A percentile compares a stretch with the other conserved stretches of the same genome.
phyloP scores from a whole-genome alignment of 768 basidiomycete species.

The Phlebiopsis gigantea region DNA sequence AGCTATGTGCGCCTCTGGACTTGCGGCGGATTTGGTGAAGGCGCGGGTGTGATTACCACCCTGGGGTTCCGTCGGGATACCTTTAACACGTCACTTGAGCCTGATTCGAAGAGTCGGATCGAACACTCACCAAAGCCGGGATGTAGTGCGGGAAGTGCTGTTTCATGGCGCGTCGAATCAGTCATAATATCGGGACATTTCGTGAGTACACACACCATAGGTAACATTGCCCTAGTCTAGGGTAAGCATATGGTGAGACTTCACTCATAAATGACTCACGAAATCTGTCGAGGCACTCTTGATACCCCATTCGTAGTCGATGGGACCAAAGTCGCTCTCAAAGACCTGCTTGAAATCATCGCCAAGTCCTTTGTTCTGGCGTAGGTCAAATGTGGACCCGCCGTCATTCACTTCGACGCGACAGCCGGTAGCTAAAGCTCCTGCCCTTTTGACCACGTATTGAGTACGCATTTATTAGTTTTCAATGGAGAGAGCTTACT shows the following conservation, averaged over 20 bases:
- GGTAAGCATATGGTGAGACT: background rate
- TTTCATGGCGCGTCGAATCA: background rate
- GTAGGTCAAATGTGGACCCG: constrained; percentile 45
- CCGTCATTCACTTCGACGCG: constrained; percentile 35
- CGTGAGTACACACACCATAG: constrained; percentile 43
- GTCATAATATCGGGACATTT: background rate
- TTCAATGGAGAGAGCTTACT: no score
- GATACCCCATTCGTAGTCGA: constrained; percentile 67
- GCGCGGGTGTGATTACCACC: constrained; percentile 77
- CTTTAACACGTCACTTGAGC: constrained; percentile 28
- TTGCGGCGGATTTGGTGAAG: constrained; percentile 62
- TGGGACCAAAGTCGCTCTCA: constrained; percentile 52
- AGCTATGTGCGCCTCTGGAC: constrained; percentile 56
- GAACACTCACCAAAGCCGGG: constrained; percentile 55
- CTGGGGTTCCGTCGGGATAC: constrained; percentile 65
- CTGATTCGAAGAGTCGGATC: background rate
- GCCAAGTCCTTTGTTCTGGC: constrained; percentile 62
- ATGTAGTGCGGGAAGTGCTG: constrained; percentile 63
- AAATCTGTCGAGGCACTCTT: constrained; percentile 77
- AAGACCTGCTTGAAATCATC: constrained; percentile 60
- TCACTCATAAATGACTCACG: constrained; percentile 41
- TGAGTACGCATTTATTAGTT: no score
- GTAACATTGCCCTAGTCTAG: constrained; percentile 60
- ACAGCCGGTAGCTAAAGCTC: constrained; percentile 64
- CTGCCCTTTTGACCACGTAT: no score